Conservation (phyloP, 2,329 filamentous ascomycete genomes). For the Apiospora pterosperma region DNA sequence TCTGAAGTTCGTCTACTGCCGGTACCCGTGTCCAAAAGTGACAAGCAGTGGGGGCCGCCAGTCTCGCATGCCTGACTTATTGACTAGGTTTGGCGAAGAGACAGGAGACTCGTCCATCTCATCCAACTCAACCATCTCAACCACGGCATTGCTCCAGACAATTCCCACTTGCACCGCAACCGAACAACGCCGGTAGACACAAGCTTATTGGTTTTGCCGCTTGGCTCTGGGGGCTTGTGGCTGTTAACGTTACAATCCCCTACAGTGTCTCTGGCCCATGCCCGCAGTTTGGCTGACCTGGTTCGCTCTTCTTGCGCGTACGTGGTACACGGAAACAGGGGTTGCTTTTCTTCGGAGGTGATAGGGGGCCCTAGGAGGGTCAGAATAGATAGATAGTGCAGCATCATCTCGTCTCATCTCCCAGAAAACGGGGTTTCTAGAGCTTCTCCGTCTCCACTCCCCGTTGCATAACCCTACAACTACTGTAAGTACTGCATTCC, state of each 20-base stretch:
- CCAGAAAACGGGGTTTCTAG: neutral
- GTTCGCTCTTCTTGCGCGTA: neutral
- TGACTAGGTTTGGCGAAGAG: constrained; percentile 1
- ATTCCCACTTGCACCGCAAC: neutral
- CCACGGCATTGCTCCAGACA: neutral
- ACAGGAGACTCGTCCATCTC: neutral
- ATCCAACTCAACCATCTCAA: neutral
- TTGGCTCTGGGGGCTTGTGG: neutral
- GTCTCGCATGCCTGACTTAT: neutral
- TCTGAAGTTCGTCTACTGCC: neutral
- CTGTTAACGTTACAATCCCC: neutral
- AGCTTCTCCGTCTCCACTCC: neutral
- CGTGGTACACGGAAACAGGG: too few relatives aligned
- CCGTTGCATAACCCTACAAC: neutral
- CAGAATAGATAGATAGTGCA: neutral
- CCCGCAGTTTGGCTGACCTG: neutral
- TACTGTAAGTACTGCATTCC: neutral
- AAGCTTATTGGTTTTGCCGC: neutral
- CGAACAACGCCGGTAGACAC: neutral
- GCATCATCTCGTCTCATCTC: neutral
- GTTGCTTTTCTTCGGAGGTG: neutral
- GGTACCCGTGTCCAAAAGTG: neutral
- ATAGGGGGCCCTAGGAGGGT: neutral
- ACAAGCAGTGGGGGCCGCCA: neutral
- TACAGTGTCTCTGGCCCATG: neutral